These are phyloP conservation scores for Penicillium robsamsonii DNA, from an alignment of 495 filamentous ascomycete species.

Conservation along the genomic window DNA sequence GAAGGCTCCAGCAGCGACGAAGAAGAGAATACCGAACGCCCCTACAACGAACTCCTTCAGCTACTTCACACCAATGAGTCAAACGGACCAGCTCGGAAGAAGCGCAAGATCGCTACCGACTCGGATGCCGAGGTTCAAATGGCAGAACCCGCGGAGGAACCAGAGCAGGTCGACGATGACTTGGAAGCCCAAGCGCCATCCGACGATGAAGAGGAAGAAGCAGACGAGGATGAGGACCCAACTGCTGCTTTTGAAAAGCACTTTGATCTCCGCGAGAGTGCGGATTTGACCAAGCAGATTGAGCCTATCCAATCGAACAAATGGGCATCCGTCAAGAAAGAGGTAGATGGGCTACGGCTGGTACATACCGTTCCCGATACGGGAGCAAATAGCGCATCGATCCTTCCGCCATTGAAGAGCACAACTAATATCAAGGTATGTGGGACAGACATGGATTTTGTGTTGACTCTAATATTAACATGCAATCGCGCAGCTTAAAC, in stretches of 20 bases:
- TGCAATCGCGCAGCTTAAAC: slow-evolving; percentile 39
- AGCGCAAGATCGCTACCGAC: slow-evolving; percentile 59
- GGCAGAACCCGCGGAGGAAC: slow-evolving; percentile 24
- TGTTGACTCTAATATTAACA: slow-evolving; percentile 1
- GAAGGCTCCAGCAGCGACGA: slow-evolving; percentile 44
- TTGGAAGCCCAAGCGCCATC: slow-evolving; percentile 40
- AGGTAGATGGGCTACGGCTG: slow-evolving; percentile 47
- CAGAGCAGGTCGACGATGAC: slow-evolving; percentile 24
- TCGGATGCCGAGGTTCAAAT: slow-evolving; percentile 17
- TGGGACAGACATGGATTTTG: neutral
- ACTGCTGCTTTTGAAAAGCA: slow-evolving; percentile 79
- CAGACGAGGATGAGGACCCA: slow-evolving; percentile 35
- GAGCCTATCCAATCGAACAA: slow-evolving; percentile 51
- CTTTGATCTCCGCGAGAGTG: slow-evolving; percentile 63
- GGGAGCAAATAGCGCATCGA: slow-evolving; percentile 22
- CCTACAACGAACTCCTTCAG: slow-evolving; percentile 67
- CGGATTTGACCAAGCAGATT: slow-evolving; percentile 52
- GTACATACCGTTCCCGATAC: slow-evolving; percentile 41
- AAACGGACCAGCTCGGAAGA: slow-evolving; percentile 59
- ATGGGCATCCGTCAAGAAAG: slow-evolving; percentile 52
- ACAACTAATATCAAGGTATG: slow-evolving; percentile 39
- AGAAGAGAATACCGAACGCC: slow-evolving; percentile 38
- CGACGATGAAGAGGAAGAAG: slow-evolving; percentile 44
- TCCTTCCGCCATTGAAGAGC: slow-evolving; percentile 39
- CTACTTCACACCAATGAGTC: slow-evolving; percentile 53